Percentiles rank a stretch among this genome's conserved stretches.
Conservation (phyloP, 805 yeast species). For the Candida arabinofermentans region DNA sequence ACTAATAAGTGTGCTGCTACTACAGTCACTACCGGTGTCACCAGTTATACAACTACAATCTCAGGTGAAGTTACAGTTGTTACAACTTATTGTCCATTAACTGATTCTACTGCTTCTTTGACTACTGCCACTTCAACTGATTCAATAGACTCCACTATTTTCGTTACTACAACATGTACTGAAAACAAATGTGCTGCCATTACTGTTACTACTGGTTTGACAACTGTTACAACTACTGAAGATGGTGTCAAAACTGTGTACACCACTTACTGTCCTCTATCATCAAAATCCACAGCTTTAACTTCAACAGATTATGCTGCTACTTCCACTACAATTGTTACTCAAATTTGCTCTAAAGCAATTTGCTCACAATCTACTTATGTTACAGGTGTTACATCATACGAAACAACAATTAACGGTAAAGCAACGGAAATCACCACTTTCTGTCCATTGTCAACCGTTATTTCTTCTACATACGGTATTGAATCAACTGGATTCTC, state of each 20-base stretch:
- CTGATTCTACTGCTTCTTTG: constrained; percentile 5
- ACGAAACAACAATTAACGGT: constrained; percentile 28
- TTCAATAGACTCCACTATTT: constrained; percentile 2
- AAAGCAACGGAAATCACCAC: constrained; percentile 33
- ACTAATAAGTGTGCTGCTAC: constrained; percentile 26
- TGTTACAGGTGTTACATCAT: constrained; percentile 13
- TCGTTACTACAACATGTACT: constrained; percentile 1
- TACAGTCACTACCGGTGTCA: constrained; percentile 21
- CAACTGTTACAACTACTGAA: constrained; percentile 10
- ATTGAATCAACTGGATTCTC: constrained; percentile 1
- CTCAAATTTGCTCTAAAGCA: constrained; percentile 12
- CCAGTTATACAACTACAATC: constrained; percentile 26
- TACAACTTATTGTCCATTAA: constrained; percentile 37
- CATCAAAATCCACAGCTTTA: constrained; percentile 2
- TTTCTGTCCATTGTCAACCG: constrained; percentile 27
- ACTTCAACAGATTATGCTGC: constrained; percentile 4
- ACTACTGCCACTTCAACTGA: constrained; percentile 2
- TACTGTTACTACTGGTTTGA: constrained; percentile 11
- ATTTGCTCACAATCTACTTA: constrained; percentile 8
- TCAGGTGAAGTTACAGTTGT: constrained; percentile 33
- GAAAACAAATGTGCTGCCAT: constrained; percentile 3
- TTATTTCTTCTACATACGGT: constrained; percentile 12
- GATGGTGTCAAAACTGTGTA: not conserved
- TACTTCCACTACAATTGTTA: constrained; percentile 7
- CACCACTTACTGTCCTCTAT: constrained; percentile 4